A percentile compares a stretch with the other conserved stretches of the same genome.
Conservation (phyloP, 23 red algal species). For the Cyanidium caldarium region DNA sequence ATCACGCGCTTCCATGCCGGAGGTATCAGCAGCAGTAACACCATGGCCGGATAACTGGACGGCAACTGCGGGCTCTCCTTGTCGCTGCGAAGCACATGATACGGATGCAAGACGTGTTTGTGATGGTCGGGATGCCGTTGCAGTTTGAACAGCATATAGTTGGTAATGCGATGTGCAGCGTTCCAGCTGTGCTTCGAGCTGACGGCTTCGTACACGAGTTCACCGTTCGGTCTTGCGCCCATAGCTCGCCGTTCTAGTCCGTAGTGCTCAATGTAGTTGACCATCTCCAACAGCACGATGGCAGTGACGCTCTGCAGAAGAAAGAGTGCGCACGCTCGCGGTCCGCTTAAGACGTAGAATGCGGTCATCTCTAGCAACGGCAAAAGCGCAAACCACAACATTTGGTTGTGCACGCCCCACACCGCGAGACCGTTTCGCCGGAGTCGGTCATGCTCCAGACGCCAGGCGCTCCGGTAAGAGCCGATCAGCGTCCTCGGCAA, state of each 20-base stretch:
- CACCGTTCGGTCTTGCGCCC: background rate
- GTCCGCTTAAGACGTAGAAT: slow-evolving; percentile 16
- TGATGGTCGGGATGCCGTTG: slow-evolving; percentile 89
- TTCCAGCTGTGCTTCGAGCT: slow-evolving; percentile 65
- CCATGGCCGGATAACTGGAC: slow-evolving; percentile 45
- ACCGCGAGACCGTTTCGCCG: background rate
- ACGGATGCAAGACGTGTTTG: slow-evolving; percentile 24
- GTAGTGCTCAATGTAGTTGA: slow-evolving; percentile 94
- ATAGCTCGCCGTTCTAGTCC: slow-evolving; percentile 12
- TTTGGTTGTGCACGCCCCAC: background rate
- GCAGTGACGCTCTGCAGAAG: slow-evolving; percentile 34
- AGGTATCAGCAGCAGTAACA: slow-evolving; percentile 35
- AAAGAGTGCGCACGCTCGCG: slow-evolving; percentile 14
- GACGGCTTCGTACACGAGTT: slow-evolving; percentile 44
- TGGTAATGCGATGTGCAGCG: slow-evolving; percentile 45
- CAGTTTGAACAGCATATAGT: slow-evolving; percentile 75
- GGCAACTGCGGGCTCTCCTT: slow-evolving; percentile 44
- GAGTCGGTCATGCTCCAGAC: slow-evolving; percentile 25
- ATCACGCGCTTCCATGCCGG: slow-evolving; percentile 41
- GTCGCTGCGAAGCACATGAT: slow-evolving; percentile 37
- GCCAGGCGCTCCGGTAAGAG: slow-evolving; percentile 46
- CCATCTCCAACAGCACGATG: slow-evolving; percentile 48
- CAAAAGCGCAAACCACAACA: slow-evolving; percentile 22
- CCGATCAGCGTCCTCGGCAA: slow-evolving; percentile 36
- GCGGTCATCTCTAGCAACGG: too few relatives aligned